Base-by-base conservation (phyloP, 352 stramenopile genomes). In the Phytophthora hybrid region DNA sequence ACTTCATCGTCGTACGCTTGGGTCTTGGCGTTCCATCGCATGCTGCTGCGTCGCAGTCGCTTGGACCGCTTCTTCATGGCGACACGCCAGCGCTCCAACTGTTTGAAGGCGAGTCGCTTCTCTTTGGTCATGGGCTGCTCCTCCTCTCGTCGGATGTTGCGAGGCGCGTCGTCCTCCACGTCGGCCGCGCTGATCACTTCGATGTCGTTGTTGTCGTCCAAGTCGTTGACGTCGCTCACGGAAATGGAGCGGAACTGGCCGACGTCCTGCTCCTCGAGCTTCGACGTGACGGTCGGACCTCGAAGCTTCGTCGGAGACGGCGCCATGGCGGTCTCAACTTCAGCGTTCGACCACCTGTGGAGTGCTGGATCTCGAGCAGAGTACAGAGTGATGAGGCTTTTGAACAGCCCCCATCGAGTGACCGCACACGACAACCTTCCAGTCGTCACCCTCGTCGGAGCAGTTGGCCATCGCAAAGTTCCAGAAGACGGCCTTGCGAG, bases 401-500 rank as follows among this genome's bases (percentile, higher is more conserved):
- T 13, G 4, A 49, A 62, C 90, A 21, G 85, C 90, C 29, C 90
- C 89, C 79, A 96, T 91, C 52, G 88, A 95, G 77, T 97, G 90
- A 7, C 90, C 90, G 19, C 81, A 90, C 6, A 96, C 78, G 13
- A 95, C 88, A 63, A 97, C 80, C 53, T 80, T 84, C 86, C 85
- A 94, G 53, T 80, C 65, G 37, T 64, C 63, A n/a, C n/a, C 62
- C 32, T 44, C 68, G 14, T 53, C 44, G n/a, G 60, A 59, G 59
- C 88, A 94, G 44, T 92, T 72, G 2, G 71, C 66, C 73, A 78
- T 69, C 0, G 84, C 85, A 73, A 93, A 90, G 32, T 93, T 77
- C 88, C 88, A 94, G 52, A 94, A 92, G 1, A 91, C 66, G 4
- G 76, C 47, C 59, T 86, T 87, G 1, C 83, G 84, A 11, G 73